Base-by-base conservation (phyloP, 106 monocot species). In the Chionographis japonica region DNA sequence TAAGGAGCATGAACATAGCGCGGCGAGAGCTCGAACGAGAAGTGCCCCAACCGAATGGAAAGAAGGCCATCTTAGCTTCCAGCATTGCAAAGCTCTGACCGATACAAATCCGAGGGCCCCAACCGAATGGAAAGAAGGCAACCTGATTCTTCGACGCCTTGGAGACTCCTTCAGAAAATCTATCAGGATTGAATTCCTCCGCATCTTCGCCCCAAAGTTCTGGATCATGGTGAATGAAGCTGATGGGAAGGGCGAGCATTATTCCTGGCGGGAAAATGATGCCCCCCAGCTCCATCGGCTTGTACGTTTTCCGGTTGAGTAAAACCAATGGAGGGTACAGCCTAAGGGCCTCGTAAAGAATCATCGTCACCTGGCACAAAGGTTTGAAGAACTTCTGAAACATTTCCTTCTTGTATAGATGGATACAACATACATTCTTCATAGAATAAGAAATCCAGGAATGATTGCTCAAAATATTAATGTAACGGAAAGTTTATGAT, bases 51-150 rank as follows among this genome's bases (percentile, higher is more conserved):
- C 17, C 90, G 85, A 70, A 68, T 83, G 38, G 67, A 59, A 49
- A 94, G 12, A 8, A n/a, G n/a, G 40, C 78, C 62, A 94, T 62
- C 56, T 94, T 90, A 38, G 94, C 84, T 79, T 94, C 94, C 0
- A 62, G 51, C 69, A 94, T 12, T 3, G 94, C 84, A 60, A 94
- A 90, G 68, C 54, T 82, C 40, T 94, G 94, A 4, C 94, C 90
- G 1, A 90, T 74, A 67, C 94, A 94, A 4, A 85, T 61, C 4
- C 86, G 59, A 14, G 90, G 89, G 12, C 93, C 93, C 56, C 79
- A 69, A 4, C 89, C 75, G 37, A 93, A 93, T 6, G 93, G 86
- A 46, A 84, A 86, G 83, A 84, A 93, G 15, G 80, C 73, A 12
- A 58, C 53, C 10, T 53, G 76, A 12, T 52, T 58, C 51, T 56